These are phyloP conservation scores for Mycena sp. DNA, from an alignment of 1,284 basidiomycete genomes.

Conservation along the genomic window DNA sequence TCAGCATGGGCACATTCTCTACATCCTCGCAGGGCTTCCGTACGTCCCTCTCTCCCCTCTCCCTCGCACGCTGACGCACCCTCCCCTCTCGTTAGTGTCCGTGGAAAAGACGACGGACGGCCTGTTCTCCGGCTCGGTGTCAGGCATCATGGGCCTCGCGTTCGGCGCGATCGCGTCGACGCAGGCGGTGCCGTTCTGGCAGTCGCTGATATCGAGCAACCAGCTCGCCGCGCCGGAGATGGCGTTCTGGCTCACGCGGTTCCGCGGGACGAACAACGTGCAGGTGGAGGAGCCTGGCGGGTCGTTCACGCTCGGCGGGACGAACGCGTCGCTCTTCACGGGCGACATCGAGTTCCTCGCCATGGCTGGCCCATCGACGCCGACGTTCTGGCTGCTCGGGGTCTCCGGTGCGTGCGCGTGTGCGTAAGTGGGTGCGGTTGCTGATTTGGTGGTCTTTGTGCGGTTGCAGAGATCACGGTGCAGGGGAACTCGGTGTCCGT, in stretches of 20 bases:
- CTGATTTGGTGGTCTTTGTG: background rate
- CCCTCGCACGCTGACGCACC: background rate
- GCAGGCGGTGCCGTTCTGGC: conserved; percentile 75
- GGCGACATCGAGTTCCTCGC: conserved; percentile 72
- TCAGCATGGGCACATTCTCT: conserved; percentile 59
- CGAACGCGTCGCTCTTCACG: conserved; percentile 68
- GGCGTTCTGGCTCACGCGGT: conserved; percentile 61
- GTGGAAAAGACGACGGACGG: conserved; percentile 11
- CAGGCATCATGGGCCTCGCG: conserved; percentile 80
- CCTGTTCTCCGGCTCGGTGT: conserved; percentile 55
- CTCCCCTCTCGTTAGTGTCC: conserved; percentile 2
- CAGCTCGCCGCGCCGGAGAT: conserved; percentile 64
- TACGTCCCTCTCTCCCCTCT: conserved; percentile 37
- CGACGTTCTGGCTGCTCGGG: conserved; percentile 65
- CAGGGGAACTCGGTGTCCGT: conserved; percentile 59
- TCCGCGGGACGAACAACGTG: conserved; percentile 38
- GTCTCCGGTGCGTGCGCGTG: conserved; percentile 7
- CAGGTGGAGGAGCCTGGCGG: conserved; percentile 63
- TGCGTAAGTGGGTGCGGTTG: background rate
- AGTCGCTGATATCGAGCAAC: conserved; percentile 58
- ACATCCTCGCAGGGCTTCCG: conserved; percentile 59
- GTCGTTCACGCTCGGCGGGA: conserved; percentile 80
- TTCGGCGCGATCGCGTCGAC: conserved; percentile 68
- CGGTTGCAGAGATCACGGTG: conserved; percentile 60
- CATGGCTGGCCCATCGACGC: conserved; percentile 26